Evolutionary conservation across 805 yeast species (phyloP).

Genomic region (Schizosaccharomyces octosporus): DNA sequence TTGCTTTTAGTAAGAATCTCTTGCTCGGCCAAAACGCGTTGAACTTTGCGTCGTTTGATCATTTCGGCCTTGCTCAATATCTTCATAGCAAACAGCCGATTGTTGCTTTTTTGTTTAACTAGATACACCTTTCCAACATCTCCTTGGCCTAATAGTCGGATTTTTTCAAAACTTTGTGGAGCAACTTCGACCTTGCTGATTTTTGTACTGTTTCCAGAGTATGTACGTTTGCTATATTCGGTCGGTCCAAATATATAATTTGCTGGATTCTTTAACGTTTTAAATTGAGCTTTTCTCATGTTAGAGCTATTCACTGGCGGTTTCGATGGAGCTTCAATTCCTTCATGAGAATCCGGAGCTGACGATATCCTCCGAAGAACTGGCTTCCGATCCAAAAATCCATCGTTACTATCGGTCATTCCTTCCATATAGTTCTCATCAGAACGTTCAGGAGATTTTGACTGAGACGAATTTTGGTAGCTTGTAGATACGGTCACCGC

Average conservation of each 20-base stretch:
- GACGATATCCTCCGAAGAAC: not conserved
- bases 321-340: not conserved
- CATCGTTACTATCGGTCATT: not conserved
- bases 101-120: slow-evolving; percentile 57
- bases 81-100: slow-evolving; percentile 74
- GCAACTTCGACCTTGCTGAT: slow-evolving; percentile 57
- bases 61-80: slow-evolving; percentile 72
- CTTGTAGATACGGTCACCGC: not conserved
- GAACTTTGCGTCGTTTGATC: slow-evolving; percentile 84
- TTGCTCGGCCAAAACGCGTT: slow-evolving; percentile 87
- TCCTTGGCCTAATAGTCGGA: slow-evolving; percentile 76
- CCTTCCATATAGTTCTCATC: too few relatives aligned
- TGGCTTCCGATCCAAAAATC: not conserved
- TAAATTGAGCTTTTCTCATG: not conserved
- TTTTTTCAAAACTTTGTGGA: slow-evolving; percentile 69
- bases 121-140: slow-evolving; percentile 93
- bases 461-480: not conserved
- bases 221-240: slow-evolving; percentile 22
- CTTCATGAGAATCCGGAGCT: not conserved
- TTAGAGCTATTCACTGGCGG: not conserved
- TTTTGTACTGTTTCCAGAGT: slow-evolving; percentile 51
- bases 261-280: not conserved
- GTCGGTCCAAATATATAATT: slow-evolving; percentile 3
- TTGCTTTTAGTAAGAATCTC: slow-evolving; percentile 85
- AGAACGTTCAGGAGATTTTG: not conserved